Conservation (phyloP, 768 basidiomycete species). For the Sutorius australiensis region DNA sequence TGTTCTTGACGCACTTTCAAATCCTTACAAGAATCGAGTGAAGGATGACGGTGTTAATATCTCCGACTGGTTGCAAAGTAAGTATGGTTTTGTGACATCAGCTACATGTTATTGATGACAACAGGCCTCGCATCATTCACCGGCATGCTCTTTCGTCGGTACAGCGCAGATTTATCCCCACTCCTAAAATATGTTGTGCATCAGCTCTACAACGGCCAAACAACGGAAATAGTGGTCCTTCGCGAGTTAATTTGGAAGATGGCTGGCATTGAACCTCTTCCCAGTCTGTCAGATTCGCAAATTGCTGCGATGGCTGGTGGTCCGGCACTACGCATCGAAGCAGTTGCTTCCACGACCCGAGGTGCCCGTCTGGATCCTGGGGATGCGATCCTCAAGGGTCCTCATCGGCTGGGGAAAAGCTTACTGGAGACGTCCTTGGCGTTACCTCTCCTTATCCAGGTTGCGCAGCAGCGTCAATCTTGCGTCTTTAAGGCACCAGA, state of each 20-base stretch:
- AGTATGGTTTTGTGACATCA: constrained; percentile 31
- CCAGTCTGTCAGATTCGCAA: constrained; percentile 85
- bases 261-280: constrained; percentile 90
- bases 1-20: constrained; percentile 82
- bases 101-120: constrained; percentile 18
- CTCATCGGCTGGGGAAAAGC: constrained; percentile 60
- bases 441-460: constrained; percentile 85
- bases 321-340: constrained; percentile 80
- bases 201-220: constrained; percentile 77
- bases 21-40: constrained; percentile 74
- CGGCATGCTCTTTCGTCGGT: constrained; percentile 86
- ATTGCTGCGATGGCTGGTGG: constrained; percentile 91
- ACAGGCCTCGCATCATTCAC: constrained; percentile 90
- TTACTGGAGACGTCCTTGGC: constrained; percentile 70
- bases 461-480: constrained; percentile 86
- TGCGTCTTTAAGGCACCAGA: constrained; percentile 74
- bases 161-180: constrained; percentile 77
- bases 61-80: constrained; percentile 90
- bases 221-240: constrained; percentile 88
- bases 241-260: constrained; percentile 92
- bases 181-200: constrained; percentile 89
- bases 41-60: constrained; percentile 92
- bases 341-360: constrained; percentile 73
- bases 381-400: constrained; percentile 62
- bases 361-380: constrained; percentile 69